Base-by-base conservation (phyloP, 345 rosid genomes). In the Murraya koenigii region DNA sequence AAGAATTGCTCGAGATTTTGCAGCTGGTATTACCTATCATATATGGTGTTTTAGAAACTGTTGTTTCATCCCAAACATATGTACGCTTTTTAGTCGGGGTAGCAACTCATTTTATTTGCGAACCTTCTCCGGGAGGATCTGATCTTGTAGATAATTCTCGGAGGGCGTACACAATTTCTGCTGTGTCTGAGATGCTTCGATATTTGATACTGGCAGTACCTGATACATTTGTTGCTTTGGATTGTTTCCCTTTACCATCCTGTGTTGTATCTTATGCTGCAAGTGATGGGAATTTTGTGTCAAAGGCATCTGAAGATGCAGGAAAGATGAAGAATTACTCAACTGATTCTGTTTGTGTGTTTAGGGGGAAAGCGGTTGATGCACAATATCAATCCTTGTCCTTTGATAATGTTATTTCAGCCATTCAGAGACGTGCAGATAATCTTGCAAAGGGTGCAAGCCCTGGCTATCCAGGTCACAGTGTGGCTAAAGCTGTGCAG, bases 121-220 rank as follows among this genome's bases (percentile, higher is more conserved):
- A 93, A 84, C 94, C 98, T 81, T 93, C 93, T 74, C 93, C 98
- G 1, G 97, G 94, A 63, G 97, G 98, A 84, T 93, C 97, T 20
- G 95, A 93, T 89, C 89, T 93, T 65, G 97, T 89, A 64, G 98
- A 97, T 88, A 94, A 97, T 88, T 97, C 99, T 66, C 90, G 97
- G 74, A 88, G 97, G 83, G 97, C 97, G 39, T 97, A 94, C 83
- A 91, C 97, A 63, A 87, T 87, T 59, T 90, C 97, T 84, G 98
- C 99, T 26, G 76, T 94, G 61, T 86, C 85, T 80, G 99, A 97
- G 88, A 90, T 97, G 98, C 88, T 97, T 77, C 93, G 90, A 58
- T 97, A 94, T 81, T 85, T 97, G 88, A 87, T 94, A 75, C 85
- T 90, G 72, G 94, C 94, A 83, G 94, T 92, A 52, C 98, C 99